Conservation (phyloP, 208 protist species). For the Tetramitus jugosus region DNA sequence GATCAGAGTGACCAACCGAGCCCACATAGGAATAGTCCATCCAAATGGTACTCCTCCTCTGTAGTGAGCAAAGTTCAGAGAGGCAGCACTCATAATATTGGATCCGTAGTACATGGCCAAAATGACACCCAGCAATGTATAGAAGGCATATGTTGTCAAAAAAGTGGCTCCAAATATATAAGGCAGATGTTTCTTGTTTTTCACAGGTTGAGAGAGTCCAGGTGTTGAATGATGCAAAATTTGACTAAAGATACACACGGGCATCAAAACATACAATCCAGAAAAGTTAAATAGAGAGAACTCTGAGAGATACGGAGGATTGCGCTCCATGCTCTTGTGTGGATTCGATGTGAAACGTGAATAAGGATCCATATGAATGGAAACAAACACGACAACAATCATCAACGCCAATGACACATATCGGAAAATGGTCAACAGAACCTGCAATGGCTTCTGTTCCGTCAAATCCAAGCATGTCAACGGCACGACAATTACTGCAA, state of each 20-base stretch:
- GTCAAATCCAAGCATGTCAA: constrained; percentile 24
- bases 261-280: constrained; percentile 13
- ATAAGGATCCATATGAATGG: constrained; percentile 9
- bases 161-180: not conserved
- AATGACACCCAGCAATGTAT: constrained; percentile 9
- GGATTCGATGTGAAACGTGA: not conserved
- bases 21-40: constrained; percentile 2
- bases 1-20: not conserved
- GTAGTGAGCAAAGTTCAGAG: constrained; percentile 19
- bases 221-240: constrained; percentile 25
- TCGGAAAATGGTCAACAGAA: constrained; percentile 19
- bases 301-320: not conserved
- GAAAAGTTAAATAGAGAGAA: not conserved
- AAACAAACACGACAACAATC: constrained; percentile 1
- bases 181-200: constrained; percentile 15
- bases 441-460: constrained; percentile 22
- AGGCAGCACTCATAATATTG: not conserved
- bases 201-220: constrained; percentile 18
- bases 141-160: constrained; percentile 17
- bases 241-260: constrained; percentile 19
- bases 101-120: constrained; percentile 18
- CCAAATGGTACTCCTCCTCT: constrained; percentile 19
- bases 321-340: constrained; percentile 1
- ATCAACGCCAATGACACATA: constrained; percentile 24
- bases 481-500: constrained; percentile 5